These are phyloP conservation scores for Penicillium sp. DNA, from an alignment of 2,329 filamentous ascomycete genomes.

Conservation along the genomic window DNA sequence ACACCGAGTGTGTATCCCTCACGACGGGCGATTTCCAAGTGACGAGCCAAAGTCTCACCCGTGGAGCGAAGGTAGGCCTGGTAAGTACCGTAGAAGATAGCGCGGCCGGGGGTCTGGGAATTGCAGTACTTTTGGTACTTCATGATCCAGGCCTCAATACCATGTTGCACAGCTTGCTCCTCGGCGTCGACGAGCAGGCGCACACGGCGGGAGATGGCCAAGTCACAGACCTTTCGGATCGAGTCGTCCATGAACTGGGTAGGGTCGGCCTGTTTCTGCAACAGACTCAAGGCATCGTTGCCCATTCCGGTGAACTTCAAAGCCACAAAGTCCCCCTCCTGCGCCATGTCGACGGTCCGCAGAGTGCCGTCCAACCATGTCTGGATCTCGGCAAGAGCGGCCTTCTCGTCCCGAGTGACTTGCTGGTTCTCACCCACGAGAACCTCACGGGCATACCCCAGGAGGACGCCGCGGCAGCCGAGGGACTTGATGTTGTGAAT, in stretches of 20 bases:
- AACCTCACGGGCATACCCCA: constrained; percentile 51
- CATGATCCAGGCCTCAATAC: constrained; percentile 50
- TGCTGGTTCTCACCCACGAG: constrained; percentile 43
- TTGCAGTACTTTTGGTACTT: constrained; percentile 51
- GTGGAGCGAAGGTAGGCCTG: constrained; percentile 50
- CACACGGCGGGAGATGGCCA: constrained; percentile 39
- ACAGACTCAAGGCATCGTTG: constrained; percentile 34
- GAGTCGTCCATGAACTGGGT: constrained; percentile 38
- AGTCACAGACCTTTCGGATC: constrained; percentile 41
- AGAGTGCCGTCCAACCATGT: constrained; percentile 50
- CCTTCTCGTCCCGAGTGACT: constrained; percentile 25
- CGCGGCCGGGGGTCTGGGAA: constrained; percentile 36
- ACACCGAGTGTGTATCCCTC: constrained; percentile 48
- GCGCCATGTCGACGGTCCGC: constrained; percentile 48
- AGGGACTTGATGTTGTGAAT: constrained; percentile 43
- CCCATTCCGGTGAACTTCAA: constrained; percentile 51
- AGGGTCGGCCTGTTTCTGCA: constrained; percentile 36
- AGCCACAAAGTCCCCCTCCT: constrained; percentile 47
- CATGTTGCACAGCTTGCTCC: constrained; percentile 47
- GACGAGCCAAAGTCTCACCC: constrained; percentile 39
- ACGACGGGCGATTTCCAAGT: constrained; percentile 41
- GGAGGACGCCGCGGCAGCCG: constrained; percentile 49
- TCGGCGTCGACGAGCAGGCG: constrained; percentile 51
- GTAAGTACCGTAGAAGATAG: constrained; percentile 52
- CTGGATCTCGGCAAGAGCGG: constrained; percentile 30